A percentile compares a stretch with the other conserved stretches of the same genome.
Evolutionary conservation across 768 basidiomycete genomes (phyloP).

Genomic region (Mycena belliarum): DNA sequence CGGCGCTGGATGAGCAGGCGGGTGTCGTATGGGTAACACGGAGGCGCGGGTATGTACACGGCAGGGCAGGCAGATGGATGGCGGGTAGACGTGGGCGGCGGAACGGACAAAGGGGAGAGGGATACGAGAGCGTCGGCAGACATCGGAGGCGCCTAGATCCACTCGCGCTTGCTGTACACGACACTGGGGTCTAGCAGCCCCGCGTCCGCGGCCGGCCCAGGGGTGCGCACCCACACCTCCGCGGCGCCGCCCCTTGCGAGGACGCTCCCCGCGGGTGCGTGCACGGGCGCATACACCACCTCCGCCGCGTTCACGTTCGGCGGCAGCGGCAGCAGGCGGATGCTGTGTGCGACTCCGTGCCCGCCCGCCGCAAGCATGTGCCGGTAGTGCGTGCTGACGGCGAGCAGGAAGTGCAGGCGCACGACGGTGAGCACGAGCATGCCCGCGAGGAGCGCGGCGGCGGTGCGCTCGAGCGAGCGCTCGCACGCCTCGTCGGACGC

Average conservation of each 20-base stretch:
- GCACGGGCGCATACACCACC: constrained; percentile 20
- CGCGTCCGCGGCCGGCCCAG: too few species aligned
- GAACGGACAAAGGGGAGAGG: too few species aligned
- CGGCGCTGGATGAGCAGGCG: too few species aligned
- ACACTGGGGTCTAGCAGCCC: too few species aligned
- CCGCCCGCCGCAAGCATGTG: neutral
- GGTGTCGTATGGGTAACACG: too few species aligned
- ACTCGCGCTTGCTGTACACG: too few species aligned
- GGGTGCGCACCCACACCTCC: constrained; percentile 18
- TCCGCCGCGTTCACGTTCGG: neutral
- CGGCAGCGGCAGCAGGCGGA: constrained; percentile 18
- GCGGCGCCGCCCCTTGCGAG: neutral
- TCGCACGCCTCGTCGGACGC: constrained; percentile 69
- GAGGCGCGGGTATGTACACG: too few species aligned
- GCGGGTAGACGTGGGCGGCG: too few species aligned
- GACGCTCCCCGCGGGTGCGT: neutral
- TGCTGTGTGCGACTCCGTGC: neutral
- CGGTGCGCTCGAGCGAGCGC: constrained; percentile 70
- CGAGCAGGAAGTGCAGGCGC: constrained; percentile 74
- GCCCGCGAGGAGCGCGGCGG: constrained; percentile 56
- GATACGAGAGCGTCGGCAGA: too few species aligned
- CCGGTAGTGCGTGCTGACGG: constrained; percentile 37
- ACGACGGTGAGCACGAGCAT: constrained; percentile 65
- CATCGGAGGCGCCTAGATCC: too few species aligned
- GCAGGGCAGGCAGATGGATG: too few species aligned